Percentiles rank a stretch among this genome's conserved stretches.
phyloP scores from a whole-genome alignment of 2,329 filamentous ascomycete species.

The Aspergillus costaricaensis region DNA sequence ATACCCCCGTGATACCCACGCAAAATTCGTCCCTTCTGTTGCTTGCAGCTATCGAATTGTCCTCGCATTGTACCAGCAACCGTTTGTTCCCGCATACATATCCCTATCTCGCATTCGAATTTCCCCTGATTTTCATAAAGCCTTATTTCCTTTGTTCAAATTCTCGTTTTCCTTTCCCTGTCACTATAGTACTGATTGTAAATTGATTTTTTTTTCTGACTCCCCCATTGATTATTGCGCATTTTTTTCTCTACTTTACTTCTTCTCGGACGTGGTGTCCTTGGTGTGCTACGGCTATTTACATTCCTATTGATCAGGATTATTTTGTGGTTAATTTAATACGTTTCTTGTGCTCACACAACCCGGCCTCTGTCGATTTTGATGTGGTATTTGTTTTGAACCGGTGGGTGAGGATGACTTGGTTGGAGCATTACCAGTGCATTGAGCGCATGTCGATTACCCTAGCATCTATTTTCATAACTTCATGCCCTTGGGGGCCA shows the following conservation, averaged over 20 bases:
- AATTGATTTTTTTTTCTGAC: conserved; percentile 12
- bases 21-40: conserved; percentile 37
- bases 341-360: neutral
- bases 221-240: neutral
- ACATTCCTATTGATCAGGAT: neutral
- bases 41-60: conserved; percentile 39
- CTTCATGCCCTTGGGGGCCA: too few species aligned
- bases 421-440: neutral
- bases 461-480: too few species aligned
- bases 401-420: neutral
- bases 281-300: conserved; percentile 1
- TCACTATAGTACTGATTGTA: conserved; percentile 22
- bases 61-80: conserved; percentile 29
- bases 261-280: neutral
- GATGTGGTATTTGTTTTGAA: neutral
- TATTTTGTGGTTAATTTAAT: conserved; percentile 11
- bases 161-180: conserved; percentile 17
- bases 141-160: conserved; percentile 28
- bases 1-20: conserved; percentile 43
- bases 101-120: conserved; percentile 37
- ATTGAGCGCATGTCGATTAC: neutral
- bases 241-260: neutral
- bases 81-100: conserved; percentile 33
- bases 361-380: too few species aligned
- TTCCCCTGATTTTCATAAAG: conserved; percentile 21